Evolutionary conservation across 108 stramenopile species (phyloP).

Genomic region (Skeletonema tropicum): DNA sequence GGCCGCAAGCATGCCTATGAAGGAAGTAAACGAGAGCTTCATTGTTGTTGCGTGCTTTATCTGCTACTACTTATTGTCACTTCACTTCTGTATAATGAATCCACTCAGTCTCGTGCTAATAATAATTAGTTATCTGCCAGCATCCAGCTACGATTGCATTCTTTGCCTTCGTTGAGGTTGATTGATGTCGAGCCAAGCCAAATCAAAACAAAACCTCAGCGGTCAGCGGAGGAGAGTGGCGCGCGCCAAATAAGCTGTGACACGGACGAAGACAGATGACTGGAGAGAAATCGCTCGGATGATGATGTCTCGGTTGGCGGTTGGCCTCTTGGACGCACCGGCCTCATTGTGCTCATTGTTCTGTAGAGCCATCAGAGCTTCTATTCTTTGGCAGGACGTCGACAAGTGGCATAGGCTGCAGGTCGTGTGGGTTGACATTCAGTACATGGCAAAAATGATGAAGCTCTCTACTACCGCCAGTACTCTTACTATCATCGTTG

Average conservation of each 20-base stretch:
- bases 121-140: too few relatives aligned
- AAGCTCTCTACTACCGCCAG: background rate
- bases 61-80: background rate
- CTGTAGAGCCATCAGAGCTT: too few relatives aligned
- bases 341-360: background rate
- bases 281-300: too few relatives aligned
- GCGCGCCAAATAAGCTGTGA: too few relatives aligned
- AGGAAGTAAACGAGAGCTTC: conserved; percentile 19
- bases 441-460: conserved; percentile 3
- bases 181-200: background rate
- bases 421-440: background rate
- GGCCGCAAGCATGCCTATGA: conserved; percentile 21
- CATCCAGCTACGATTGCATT: too few relatives aligned
- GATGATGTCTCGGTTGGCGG: too few relatives aligned
- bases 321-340: too few relatives aligned
- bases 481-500: conserved; percentile 1
- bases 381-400: background rate
- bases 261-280: too few relatives aligned
- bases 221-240: too few relatives aligned
- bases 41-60: conserved; percentile 7
- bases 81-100: background rate
- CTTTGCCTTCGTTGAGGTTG: background rate
- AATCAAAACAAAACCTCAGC: too few relatives aligned
- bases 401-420: background rate
- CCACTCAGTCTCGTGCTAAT: background rate